Conservation (phyloP, 2,329 filamentous ascomycete species). For the Aurifilum marmelostoma region DNA sequence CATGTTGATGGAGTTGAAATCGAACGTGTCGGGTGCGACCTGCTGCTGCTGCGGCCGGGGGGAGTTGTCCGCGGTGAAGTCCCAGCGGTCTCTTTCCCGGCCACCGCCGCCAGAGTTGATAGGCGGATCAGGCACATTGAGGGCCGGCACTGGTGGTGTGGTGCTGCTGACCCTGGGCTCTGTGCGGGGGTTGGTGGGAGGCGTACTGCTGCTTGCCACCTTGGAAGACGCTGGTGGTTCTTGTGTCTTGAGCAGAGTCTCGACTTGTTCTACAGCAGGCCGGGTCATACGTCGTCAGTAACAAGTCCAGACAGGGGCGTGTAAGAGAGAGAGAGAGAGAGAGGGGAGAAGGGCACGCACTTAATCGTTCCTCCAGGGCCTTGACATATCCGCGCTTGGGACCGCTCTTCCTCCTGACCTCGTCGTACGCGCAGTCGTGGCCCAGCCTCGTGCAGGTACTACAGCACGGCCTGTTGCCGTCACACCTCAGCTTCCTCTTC, state of each 20-base stretch:
- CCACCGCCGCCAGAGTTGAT: slow-evolving; percentile 49
- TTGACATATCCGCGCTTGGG: slow-evolving; percentile 95
- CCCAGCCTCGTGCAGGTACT: slow-evolving; percentile 86
- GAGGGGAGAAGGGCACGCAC: slow-evolving; percentile 56
- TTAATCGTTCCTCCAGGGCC: slow-evolving; percentile 86
- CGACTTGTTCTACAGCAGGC: slow-evolving; percentile 75
- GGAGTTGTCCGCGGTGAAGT: slow-evolving; percentile 58
- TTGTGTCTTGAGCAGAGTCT: slow-evolving; percentile 84
- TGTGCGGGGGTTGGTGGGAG: slow-evolving; percentile 34
- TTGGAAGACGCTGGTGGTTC: slow-evolving; percentile 47
- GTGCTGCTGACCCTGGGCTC: slow-evolving; percentile 39
- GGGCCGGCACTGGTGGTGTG: slow-evolving; percentile 38
- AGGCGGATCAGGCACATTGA: slow-evolving; percentile 49
- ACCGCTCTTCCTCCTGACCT: slow-evolving; percentile 90
- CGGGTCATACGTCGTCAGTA: slow-evolving; percentile 28
- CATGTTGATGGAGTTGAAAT: slow-evolving; percentile 58
- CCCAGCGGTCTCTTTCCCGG: slow-evolving; percentile 58
- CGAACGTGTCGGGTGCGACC: slow-evolving; percentile 58
- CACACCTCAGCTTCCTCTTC: slow-evolving; percentile 89
- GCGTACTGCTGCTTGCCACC: slow-evolving; percentile 27
- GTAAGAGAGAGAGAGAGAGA: not conserved
- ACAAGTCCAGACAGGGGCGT: not conserved
- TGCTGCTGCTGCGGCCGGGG: slow-evolving; percentile 39
- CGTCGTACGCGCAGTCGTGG: slow-evolving; percentile 88
- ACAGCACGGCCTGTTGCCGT: slow-evolving; percentile 81